Base-by-base conservation (phyloP, 805 yeast species). In the Lipomyces sp. region DNA sequence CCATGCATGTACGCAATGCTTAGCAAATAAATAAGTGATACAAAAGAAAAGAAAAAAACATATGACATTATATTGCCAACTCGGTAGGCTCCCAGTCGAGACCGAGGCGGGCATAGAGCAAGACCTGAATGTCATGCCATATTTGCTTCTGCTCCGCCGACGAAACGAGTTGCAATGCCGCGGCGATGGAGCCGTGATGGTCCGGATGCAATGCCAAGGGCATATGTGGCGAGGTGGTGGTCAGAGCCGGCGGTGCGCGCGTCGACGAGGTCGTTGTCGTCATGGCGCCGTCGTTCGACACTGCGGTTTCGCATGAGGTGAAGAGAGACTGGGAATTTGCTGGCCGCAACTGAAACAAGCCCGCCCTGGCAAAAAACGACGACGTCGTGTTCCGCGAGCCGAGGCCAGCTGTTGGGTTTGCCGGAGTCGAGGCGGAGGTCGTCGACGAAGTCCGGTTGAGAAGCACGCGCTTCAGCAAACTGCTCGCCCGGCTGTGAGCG, bases 1-100 rank as follows among this genome's bases (percentile, higher is more conserved):
- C 10, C 29, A 26, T 6, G 29, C 95, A 91, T 86, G 66, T 85
- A 93, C 36, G 90, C 95, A 44, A 93, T 91, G 43, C 95, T 85
- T 93, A 93, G 89, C 71, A 93, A n/a, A n/a, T n/a, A n/a, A n/a
- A n/a, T n/a, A n/a, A n/a, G n/a, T n/a, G n/a, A n/a, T n/a, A n/a
- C n/a, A n/a, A n/a, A n/a, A n/a, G n/a, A n/a, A n/a, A n/a, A n/a
- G n/a, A n/a, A n/a, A n/a, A n/a, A n/a, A n/a, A n/a, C n/a, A n/a
- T n/a, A n/a, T n/a, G n/a, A n/a, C n/a, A n/a, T n/a, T n/a, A n/a
- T n/a, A n/a, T n/a, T 14, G 40, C 56, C 26, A 67, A 46, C 48
- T 62, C 63, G 37, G 65, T 68, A 4, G 69, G 65, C 28, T 62
- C 72, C 84, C 85, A 81, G 60, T 80, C 79, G 39, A 83, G 65